These are phyloP conservation scores for Leptosphaerulina australis DNA, from an alignment of 2,329 filamentous ascomycete genomes.

Conservation along the genomic window DNA sequence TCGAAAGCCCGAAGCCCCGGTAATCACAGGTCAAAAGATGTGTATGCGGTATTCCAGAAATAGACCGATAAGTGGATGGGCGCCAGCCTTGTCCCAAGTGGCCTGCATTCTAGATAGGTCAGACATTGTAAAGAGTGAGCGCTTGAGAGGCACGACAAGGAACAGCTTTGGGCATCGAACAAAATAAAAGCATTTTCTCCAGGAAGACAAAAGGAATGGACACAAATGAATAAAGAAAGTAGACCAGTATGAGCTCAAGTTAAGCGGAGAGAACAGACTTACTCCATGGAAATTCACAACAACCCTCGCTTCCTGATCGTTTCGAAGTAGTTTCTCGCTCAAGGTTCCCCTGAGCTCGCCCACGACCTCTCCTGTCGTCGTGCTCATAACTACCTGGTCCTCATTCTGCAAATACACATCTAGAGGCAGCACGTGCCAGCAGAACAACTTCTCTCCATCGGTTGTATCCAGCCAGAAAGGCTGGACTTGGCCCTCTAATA, in stretches of 20 bases:
- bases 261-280: slow-evolving; percentile 38
- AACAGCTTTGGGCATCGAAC: no score
- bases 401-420: slow-evolving; percentile 77
- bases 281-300: slow-evolving; percentile 70
- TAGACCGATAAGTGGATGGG: slow-evolving; percentile 75
- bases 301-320: slow-evolving; percentile 58
- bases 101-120: slow-evolving; percentile 72
- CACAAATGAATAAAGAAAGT: background rate
- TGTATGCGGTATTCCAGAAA: slow-evolving; percentile 70
- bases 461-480: slow-evolving; percentile 78
- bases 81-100: slow-evolving; percentile 80
- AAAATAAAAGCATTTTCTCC: slow-evolving; percentile 5
- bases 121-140: slow-evolving; percentile 3
- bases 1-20: slow-evolving; percentile 82
- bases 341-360: slow-evolving; percentile 56
- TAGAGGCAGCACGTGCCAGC: slow-evolving; percentile 88
- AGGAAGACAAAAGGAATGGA: background rate
- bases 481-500: slow-evolving; percentile 79
- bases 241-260: background rate
- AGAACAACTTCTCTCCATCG: slow-evolving; percentile 79
- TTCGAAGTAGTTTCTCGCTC: slow-evolving; percentile 58
- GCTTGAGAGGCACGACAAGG: no score
- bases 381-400: slow-evolving; percentile 54
- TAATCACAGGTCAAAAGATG: slow-evolving; percentile 92
- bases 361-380: slow-evolving; percentile 48